Base-by-base conservation (phyloP, 2,329 filamentous ascomycete species). In the Scedosporium dehoogii region DNA sequence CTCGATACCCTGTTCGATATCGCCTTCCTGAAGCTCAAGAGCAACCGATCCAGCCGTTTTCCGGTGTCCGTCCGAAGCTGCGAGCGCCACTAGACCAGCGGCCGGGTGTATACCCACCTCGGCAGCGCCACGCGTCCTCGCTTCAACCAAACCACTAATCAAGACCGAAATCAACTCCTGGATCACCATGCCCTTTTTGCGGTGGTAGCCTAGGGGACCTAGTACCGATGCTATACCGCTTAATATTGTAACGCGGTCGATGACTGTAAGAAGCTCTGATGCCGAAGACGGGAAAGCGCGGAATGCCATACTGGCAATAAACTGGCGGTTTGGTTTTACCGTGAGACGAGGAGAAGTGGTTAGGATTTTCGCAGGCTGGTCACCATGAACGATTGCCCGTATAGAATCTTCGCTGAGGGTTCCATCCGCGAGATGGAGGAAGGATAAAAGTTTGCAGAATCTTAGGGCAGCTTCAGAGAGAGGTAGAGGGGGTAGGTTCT, bases 51-150 rank as follows among this genome's bases (percentile, higher is more conserved):
- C 81, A 63, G 78, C 80, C 21, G 73, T 73, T 29, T 61, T 61
- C 18, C 48, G 42, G 51, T 79, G 79, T 1, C 79, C 78, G 63
- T 76, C 78, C 2, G 76, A 73, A 10, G 83, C 77, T 66, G 86
- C 88, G 33, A 94, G 77, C 12, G 88, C 87, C 27, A 91, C 87
- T 59, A 97, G 78, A 0, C 91, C 92, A 9, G 93, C 91, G 18
- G 93, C 93, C 48, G 94, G 94, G 74, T 97, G 93, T 42, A 99
- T 91, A 3, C 93, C 94, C 69, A 94, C 90, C 71, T 97, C 94
- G n/a, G 94, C 92, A 48, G 94, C 94, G 38, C 93, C 93, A 58
- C 93, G 83, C 57, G 96, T 97, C 46, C 94, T 85, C 16, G 94
- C 94, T 73, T 97, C 91, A 4, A 96, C 88, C 7, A 99, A 80